These are phyloP conservation scores for Cladosporium sp. DNA, from an alignment of 2,329 filamentous ascomycete genomes.

Conservation along the genomic window DNA sequence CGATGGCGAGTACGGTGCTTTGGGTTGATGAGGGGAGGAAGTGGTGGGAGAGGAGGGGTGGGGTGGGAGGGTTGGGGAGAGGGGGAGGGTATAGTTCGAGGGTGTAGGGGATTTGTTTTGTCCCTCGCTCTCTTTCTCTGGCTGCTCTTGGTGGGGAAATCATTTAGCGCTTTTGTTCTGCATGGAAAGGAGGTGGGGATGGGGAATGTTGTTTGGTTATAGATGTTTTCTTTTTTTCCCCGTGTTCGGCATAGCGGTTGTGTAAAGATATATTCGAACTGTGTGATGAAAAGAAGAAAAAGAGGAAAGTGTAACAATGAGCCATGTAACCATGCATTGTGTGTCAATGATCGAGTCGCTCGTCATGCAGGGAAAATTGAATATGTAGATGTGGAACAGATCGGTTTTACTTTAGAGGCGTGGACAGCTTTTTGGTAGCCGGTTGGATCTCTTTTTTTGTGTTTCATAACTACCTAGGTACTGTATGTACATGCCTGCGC, in stretches of 20 bases:
- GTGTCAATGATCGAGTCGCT: too few relatives aligned
- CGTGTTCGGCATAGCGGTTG: not conserved
- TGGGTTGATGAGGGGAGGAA: conserved; percentile 93
- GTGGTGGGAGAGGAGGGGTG: conserved; percentile 60
- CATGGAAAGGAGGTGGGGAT: not conserved
- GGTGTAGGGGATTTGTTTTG: not conserved
- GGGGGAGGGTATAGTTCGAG: conserved; percentile 15
- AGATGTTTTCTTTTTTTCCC: not conserved
- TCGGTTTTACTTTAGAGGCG: too few relatives aligned
- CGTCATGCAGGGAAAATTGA: too few relatives aligned
- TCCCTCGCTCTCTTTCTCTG: not conserved
- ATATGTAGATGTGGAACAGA: too few relatives aligned
- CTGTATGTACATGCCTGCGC: too few relatives aligned
- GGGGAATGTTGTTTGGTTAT: not conserved
- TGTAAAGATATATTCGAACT: not conserved
- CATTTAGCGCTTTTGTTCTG: not conserved
- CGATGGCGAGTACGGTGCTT: conserved; percentile 85
- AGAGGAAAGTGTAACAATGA: too few relatives aligned
- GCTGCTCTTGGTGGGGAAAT: not conserved
- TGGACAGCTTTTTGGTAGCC: too few relatives aligned
- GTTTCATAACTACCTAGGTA: too few relatives aligned
- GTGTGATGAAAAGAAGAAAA: too few relatives aligned
- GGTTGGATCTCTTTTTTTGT: too few relatives aligned
- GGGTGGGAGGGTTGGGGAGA: conserved; percentile 11
- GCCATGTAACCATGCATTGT: too few relatives aligned